These are phyloP conservation scores for Irpex sp. DNA, from an alignment of 1,284 basidiomycete species.

Conservation along the genomic window DNA sequence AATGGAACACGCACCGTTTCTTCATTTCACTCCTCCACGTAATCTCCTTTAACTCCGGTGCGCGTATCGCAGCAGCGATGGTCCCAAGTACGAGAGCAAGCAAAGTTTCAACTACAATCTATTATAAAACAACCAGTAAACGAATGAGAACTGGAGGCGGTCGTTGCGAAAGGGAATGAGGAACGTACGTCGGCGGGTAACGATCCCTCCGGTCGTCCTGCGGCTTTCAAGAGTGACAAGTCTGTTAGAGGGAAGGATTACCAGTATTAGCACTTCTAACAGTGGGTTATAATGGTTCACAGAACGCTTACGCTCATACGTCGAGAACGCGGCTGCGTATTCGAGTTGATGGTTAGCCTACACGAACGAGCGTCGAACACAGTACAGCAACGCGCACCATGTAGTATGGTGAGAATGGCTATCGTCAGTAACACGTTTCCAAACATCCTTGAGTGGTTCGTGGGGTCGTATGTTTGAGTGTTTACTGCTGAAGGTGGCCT, in stretches of 20 bases:
- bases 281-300: background rate
- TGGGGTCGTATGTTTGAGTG: no score
- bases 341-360: constrained; percentile 1
- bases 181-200: constrained; percentile 59
- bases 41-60: constrained; percentile 70
- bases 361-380: no score
- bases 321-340: constrained; percentile 42
- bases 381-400: constrained; percentile 19
- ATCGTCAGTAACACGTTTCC: constrained; percentile 22
- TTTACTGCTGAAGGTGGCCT: no score
- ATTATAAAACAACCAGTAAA: background rate
- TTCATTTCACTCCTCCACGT: constrained; percentile 90
- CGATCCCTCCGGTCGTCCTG: constrained; percentile 60
- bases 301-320: constrained; percentile 56
- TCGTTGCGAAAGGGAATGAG: background rate
- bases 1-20: constrained; percentile 48
- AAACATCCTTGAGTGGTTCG: constrained; percentile 16
- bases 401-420: constrained; percentile 23
- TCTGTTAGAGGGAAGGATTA: constrained; percentile 35
- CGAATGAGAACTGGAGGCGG: background rate
- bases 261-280: background rate
- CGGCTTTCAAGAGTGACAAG: constrained; percentile 66
- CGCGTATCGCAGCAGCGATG: constrained; percentile 62
- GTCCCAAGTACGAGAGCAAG: constrained; percentile 63
- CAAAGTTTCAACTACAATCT: constrained; percentile 71